phyloP scores from a whole-genome alignment of 208 protist species.

The Acanthamoeba quina region DNA sequence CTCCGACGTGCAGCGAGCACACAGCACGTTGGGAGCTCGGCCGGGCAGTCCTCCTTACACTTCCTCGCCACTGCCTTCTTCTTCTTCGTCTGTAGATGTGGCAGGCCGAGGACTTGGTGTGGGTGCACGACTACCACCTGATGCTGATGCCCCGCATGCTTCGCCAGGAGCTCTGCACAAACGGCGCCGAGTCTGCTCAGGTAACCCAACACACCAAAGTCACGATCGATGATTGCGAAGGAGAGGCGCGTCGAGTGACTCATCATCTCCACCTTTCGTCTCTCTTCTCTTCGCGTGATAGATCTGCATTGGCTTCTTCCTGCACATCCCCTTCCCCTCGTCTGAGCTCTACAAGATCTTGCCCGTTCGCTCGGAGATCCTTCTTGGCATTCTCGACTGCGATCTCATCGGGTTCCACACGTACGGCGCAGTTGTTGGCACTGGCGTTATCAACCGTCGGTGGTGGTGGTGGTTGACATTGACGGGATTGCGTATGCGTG shows the following conservation, averaged over 20 bases:
- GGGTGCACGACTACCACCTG: conserved; percentile 91
- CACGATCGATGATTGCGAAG: too few relatives aligned
- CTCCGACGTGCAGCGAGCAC: background rate
- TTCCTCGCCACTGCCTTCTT: background rate
- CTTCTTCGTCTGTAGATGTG: conserved; percentile 65
- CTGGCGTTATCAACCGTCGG: too few relatives aligned
- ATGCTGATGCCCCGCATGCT: conserved; percentile 89
- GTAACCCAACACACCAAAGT: background rate
- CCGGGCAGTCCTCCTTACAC: background rate
- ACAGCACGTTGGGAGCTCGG: background rate
- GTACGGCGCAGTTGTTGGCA: background rate
- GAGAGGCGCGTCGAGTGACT: too few relatives aligned
- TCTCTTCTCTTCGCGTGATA: background rate
- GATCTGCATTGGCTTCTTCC: conserved; percentile 85
- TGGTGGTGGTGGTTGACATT: too few relatives aligned
- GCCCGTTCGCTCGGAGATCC: conserved; percentile 81
- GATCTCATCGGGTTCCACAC: conserved; percentile 83
- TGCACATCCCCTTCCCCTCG: conserved; percentile 90
- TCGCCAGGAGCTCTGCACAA: conserved; percentile 63
- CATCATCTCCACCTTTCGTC: too few relatives aligned
- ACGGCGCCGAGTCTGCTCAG: background rate
- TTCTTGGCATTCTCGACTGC: conserved; percentile 85
- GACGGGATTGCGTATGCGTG: too few relatives aligned
- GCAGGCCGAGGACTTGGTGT: conserved; percentile 83
- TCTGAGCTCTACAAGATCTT: conserved; percentile 88